phyloP scores from a whole-genome alignment of 306 rosid species.

The Lablab purpureus region DNA sequence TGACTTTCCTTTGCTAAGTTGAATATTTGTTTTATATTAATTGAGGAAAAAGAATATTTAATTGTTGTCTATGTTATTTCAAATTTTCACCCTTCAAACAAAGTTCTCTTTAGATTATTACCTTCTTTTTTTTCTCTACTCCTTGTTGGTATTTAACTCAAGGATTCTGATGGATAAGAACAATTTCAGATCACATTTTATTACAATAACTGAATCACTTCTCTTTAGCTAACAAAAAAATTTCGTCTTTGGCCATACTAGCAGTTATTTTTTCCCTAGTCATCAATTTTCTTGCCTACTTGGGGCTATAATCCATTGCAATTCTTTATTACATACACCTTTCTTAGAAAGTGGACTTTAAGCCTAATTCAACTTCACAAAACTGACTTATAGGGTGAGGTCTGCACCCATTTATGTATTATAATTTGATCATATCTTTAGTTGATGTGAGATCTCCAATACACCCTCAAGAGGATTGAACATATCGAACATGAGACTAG shows the following conservation, averaged over 20 bases:
- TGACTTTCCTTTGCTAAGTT: slow-evolving; percentile 8
- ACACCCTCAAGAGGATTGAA: no score
- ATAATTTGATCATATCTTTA: no score
- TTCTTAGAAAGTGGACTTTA: no score
- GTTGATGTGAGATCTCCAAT: no score
- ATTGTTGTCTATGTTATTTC: background rate
- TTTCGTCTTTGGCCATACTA: background rate
- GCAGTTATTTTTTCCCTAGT: background rate
- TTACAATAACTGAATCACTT: background rate
- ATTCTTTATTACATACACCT: slow-evolving; percentile 7
- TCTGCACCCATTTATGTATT: no score
- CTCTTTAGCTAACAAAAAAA: slow-evolving; percentile 8
- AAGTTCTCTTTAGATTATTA: background rate
- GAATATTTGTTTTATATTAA: background rate
- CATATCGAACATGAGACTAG: no score
- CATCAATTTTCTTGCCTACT: slow-evolving; percentile 4
- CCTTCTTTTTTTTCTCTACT: background rate
- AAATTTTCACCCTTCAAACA: slow-evolving; percentile 15
- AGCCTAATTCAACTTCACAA: no score
- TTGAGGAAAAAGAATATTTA: background rate
- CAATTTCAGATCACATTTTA: slow-evolving; percentile 14
- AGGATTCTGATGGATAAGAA: slow-evolving; percentile 26
- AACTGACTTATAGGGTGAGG: no score
- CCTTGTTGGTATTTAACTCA: background rate
- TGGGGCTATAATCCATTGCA: slow-evolving; percentile 8